Base-by-base conservation (phyloP, 73 alveolate species). In the Paramecium pentaurelia region DNA sequence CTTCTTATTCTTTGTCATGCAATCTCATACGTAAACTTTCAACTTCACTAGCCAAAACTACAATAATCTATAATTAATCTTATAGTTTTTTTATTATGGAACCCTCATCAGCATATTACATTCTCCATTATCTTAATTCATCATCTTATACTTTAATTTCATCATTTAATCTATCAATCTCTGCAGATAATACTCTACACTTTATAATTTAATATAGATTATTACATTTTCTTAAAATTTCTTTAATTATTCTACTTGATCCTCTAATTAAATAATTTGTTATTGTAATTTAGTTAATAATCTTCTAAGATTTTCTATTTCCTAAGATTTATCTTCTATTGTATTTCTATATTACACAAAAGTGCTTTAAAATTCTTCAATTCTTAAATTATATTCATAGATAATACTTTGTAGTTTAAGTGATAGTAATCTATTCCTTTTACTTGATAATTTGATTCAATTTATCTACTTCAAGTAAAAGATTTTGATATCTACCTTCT, bases 91-190 rank as follows among this genome's bases (percentile, higher is more conserved):
- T 34, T 12, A 36, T 40, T 5, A 73, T 20, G 4, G 87, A 73
- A 20, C 87, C 87, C 36, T 73, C 87, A 38, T 73, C 87, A 0
- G 87, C 87, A 73, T 73, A 73, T 73, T 73, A 38, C 60, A 73
- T 37, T 38, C 87, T 73, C 86, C 86, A 71, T 71, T 71, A 34
- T 30, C 40, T 71, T 34, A 71, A 34, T 71, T 71, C 86, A 12
- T 71, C 49, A 11, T 71, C 86, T 30, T 71, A 34, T 9, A 30
- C 37, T 7, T 73, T 36, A 22, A 38, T 37, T 37, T 37, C 34
- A 73, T 38, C 60, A 16, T 73, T 36, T 0, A 37, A 10, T 73
- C 87, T 4, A 73, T 73, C 87, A 8, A 73, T 73, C 16, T 73
- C 87, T 16, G 58, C 60, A 36, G 87, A 73, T 7, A 73, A 20